These are phyloP conservation scores for Fagopyrum tataricum DNA, from an alignment of 148 eudicot species.

Conservation along the genomic window DNA sequence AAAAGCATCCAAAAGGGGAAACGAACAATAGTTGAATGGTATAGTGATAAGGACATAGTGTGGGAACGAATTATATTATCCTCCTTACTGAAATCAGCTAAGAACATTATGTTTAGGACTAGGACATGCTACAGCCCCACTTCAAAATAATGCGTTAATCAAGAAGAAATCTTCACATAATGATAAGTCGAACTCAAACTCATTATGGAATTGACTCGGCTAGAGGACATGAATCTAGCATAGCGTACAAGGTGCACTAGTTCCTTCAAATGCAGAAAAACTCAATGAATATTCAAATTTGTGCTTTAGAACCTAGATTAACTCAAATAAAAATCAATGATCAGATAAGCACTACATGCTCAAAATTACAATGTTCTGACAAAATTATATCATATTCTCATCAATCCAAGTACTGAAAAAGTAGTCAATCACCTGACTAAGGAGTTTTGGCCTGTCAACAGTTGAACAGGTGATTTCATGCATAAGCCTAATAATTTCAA, in stretches of 20 bases:
- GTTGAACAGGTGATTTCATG: constrained; percentile 84
- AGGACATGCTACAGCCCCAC: background rate
- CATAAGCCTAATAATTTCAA: constrained; percentile 43
- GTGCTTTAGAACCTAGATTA: background rate
- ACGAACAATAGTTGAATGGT: background rate
- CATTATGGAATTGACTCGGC: background rate
- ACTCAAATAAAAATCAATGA: background rate
- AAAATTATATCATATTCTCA: background rate
- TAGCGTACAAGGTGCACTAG: background rate
- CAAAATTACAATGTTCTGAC: background rate
- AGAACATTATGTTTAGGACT: background rate
- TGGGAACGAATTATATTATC: background rate
- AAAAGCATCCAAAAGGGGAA: background rate
- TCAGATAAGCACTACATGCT: background rate
- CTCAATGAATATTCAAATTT: background rate
- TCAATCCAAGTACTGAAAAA: background rate
- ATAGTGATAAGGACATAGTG: background rate
- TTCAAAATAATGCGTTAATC: background rate
- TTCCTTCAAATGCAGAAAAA: background rate
- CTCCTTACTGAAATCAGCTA: background rate
- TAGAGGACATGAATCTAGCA: background rate
- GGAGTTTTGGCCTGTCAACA: constrained; percentile 75
- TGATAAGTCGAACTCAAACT: background rate
- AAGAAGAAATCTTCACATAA: background rate
- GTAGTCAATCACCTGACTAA: constrained; percentile 49